Evolutionary conservation across 1,284 basidiomycete species (phyloP).

Genomic region (Puccinia novopanici): DNA sequence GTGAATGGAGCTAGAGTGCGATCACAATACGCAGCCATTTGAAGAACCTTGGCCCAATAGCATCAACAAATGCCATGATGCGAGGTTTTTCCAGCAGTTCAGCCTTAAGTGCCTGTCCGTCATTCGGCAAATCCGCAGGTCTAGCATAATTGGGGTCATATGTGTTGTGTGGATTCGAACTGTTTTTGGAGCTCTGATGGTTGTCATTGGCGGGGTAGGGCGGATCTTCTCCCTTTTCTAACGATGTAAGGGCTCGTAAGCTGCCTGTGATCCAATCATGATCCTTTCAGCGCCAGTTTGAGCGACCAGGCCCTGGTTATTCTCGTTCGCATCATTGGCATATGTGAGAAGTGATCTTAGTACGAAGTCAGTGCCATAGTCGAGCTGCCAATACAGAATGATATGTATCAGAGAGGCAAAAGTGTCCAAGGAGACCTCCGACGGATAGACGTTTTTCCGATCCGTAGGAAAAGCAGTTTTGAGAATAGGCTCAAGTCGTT

Average conservation of each 20-base stretch:
- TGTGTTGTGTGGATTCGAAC: slow-evolving; percentile 2
- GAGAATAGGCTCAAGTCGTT: slow-evolving; percentile 75
- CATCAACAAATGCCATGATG: slow-evolving; percentile 50
- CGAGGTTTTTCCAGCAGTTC: slow-evolving; percentile 43
- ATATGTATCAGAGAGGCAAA: slow-evolving; percentile 81
- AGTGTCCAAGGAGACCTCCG: slow-evolving; percentile 75
- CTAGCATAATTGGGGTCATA: slow-evolving; percentile 23
- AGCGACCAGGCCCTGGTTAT: slow-evolving; percentile 29
- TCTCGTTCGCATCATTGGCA: slow-evolving; percentile 39
- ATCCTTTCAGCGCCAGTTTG: slow-evolving; percentile 49
- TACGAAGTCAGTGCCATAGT: slow-evolving; percentile 80
- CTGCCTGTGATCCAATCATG: slow-evolving; percentile 46
- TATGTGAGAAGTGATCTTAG: slow-evolving; percentile 58
- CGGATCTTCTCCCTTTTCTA: slow-evolving; percentile 48
- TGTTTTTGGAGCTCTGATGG: slow-evolving; percentile 17
- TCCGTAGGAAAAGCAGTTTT: slow-evolving; percentile 78
- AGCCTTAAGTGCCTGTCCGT: slow-evolving; percentile 41
- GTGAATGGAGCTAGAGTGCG: slow-evolving; percentile 43
- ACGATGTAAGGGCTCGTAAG: slow-evolving; percentile 43
- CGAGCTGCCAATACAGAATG: slow-evolving; percentile 78
- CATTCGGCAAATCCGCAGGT: slow-evolving; percentile 6
- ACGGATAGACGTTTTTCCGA: slow-evolving; percentile 67
- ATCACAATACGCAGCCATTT: slow-evolving; percentile 51
- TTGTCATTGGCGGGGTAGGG: slow-evolving; percentile 32
- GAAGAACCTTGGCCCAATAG: slow-evolving; percentile 49